Conservation (phyloP, 2,329 filamentous ascomycete genomes). For the Leptographium lundbergii region DNA sequence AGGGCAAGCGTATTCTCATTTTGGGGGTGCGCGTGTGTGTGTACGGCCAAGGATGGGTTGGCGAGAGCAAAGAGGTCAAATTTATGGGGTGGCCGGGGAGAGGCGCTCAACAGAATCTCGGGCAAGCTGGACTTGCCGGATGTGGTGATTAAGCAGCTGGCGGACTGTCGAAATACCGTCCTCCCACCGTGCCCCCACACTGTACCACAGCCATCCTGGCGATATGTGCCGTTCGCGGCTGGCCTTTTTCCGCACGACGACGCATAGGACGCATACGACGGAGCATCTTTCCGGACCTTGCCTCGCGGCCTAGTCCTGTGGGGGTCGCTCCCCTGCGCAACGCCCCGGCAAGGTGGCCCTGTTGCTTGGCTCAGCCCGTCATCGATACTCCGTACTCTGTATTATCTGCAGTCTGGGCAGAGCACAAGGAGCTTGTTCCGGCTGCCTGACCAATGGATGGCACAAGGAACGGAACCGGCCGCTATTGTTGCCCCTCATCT, state of each 20-base stretch:
- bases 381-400: too few relatives aligned
- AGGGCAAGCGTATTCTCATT: conserved; percentile 81
- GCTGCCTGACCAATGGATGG: background rate
- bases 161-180: background rate
- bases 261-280: too few relatives aligned
- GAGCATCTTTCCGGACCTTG: background rate
- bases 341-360: too few relatives aligned
- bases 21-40: conserved; percentile 11
- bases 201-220: background rate
- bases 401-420: too few relatives aligned
- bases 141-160: background rate
- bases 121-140: background rate
- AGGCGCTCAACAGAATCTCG: background rate
- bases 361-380: background rate
- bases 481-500: background rate
- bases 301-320: background rate
- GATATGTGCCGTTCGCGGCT: too few relatives aligned
- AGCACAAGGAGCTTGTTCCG: background rate
- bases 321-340: background rate
- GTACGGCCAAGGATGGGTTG: background rate
- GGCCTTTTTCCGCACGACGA: too few relatives aligned
- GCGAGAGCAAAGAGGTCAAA: background rate
- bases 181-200: background rate
- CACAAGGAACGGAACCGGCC: background rate
- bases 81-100: background rate